These are phyloP conservation scores for Geotrichum ghanense DNA, from an alignment of 805 yeast genomes.

Conservation along the genomic window DNA sequence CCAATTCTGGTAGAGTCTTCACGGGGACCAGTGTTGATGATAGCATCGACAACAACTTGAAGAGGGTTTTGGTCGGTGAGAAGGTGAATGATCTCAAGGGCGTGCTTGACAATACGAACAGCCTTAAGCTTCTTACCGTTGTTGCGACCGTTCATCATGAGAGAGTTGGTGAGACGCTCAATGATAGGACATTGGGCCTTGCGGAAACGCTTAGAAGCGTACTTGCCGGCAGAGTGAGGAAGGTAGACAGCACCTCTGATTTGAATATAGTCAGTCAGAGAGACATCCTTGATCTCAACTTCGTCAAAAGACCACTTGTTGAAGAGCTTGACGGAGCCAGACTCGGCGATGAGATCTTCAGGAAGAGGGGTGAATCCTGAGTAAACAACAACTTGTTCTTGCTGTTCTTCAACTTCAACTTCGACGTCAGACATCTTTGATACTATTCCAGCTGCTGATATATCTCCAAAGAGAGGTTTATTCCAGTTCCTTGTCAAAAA, in stretches of 20 bases:
- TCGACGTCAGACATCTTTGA: conserved; percentile 5
- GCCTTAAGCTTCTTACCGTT: conserved; percentile 99
- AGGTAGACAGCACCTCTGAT: conserved; percentile 95
- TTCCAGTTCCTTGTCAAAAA: conserved; percentile 1
- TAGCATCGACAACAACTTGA: conserved; percentile 98
- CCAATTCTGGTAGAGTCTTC: conserved; percentile 99
- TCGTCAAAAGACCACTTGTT: conserved; percentile 99
- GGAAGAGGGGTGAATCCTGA: conserved; percentile 88
- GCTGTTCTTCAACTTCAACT: conserved; percentile 9
- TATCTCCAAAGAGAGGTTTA: conserved; percentile 1
- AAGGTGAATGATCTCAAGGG: conserved; percentile 93
- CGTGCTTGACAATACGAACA: conserved; percentile 98
- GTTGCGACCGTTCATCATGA: conserved; percentile 99
- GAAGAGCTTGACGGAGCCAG: conserved; percentile 93
- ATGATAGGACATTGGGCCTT: conserved; percentile 99
- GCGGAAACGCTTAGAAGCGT: conserved; percentile 99
- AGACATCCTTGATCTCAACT: conserved; percentile 94
- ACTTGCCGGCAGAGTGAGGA: conserved; percentile 99
- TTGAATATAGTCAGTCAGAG: conserved; percentile 97
- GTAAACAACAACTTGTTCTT: conserved; percentile 47
- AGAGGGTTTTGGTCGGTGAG: conserved; percentile 98
- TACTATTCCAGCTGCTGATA: conserved; percentile 1
- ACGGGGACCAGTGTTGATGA: conserved; percentile 99
- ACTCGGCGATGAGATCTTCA: conserved; percentile 91
- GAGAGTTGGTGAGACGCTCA: conserved; percentile 98